A percentile compares a stretch with the other conserved stretches of the same genome.
phyloP scores from a whole-genome alignment of 2,329 filamentous ascomycete species.

The Leptographium galeiforme region DNA sequence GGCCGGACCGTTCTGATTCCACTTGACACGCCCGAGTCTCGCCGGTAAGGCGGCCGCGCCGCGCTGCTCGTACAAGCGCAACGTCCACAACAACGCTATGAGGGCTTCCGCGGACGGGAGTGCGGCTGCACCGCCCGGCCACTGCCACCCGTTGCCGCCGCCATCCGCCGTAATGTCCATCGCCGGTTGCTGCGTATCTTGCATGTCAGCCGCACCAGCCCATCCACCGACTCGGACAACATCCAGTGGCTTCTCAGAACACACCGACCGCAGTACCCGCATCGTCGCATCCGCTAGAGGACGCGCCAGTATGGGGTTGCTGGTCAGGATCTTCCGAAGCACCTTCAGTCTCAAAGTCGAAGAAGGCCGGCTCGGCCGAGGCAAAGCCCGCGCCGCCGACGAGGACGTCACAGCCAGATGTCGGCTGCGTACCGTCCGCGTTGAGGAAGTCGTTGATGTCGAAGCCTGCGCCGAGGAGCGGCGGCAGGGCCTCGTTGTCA shows the following conservation, averaged over 20 bases:
- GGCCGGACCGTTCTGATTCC: background rate
- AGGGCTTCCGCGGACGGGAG: slow-evolving; percentile 35
- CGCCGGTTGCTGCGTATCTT: slow-evolving; percentile 17
- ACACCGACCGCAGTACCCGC: slow-evolving; percentile 58
- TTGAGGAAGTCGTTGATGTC: slow-evolving; percentile 42
- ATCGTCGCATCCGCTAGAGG: slow-evolving; percentile 61
- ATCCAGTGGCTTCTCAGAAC: slow-evolving; percentile 35
- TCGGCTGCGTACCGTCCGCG: slow-evolving; percentile 29
- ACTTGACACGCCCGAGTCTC: background rate
- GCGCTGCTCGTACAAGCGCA: slow-evolving; percentile 23
- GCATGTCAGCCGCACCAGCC: slow-evolving; percentile 12
- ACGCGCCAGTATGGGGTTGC: slow-evolving; percentile 64
- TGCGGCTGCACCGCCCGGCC: slow-evolving; percentile 14
- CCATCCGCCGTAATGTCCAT: slow-evolving; percentile 19
- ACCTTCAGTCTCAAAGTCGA: slow-evolving; percentile 47
- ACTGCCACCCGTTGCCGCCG: background rate
- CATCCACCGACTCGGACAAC: slow-evolving; percentile 28
- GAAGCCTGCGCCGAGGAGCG: slow-evolving; percentile 23
- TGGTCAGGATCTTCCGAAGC: slow-evolving; percentile 54
- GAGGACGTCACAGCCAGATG: slow-evolving; percentile 27
- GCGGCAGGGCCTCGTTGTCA: slow-evolving; percentile 42
- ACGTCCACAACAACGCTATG: slow-evolving; percentile 32
- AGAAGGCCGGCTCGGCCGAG: slow-evolving; percentile 38
- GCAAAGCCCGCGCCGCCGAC: slow-evolving; percentile 22
- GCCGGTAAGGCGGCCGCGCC: background rate